A percentile compares a stretch with the other conserved stretches of the same genome.
Conservation (phyloP, 495 filamentous ascomycete species). For the Tuber brumale region DNA sequence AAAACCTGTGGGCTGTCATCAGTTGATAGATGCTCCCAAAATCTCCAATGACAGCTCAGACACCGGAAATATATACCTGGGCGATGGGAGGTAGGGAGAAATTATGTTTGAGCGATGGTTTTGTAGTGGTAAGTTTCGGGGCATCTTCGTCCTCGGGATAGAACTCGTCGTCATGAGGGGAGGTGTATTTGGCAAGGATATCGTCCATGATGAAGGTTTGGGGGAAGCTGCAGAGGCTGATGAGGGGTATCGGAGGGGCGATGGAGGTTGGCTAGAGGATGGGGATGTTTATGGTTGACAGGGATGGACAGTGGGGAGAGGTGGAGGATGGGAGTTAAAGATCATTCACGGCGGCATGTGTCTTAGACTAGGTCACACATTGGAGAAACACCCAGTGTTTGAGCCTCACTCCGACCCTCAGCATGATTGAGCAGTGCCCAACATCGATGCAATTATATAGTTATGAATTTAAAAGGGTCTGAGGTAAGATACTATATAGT, state of each 20-base stretch:
- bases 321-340: conserved; percentile 9
- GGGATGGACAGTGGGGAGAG: conserved; percentile 8
- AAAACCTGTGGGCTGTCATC: conserved; percentile 55
- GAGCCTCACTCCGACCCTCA: background rate
- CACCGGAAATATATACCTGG: conserved; percentile 55
- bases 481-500: too few species aligned
- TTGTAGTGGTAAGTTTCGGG: conserved; percentile 48
- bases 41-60: conserved; percentile 1
- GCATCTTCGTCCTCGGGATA: conserved; percentile 58
- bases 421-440: background rate
- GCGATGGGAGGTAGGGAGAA: conserved; percentile 92
- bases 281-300: background rate
- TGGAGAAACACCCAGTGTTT: background rate
- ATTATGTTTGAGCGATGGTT: conserved; percentile 68
- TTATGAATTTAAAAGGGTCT: background rate
- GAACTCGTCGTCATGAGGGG: conserved; percentile 56
- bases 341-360: background rate
- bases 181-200: conserved; percentile 76
- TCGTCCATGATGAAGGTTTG: conserved; percentile 66
- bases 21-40: conserved; percentile 2
- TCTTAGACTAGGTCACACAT: background rate
- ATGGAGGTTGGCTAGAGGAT: conserved; percentile 13
- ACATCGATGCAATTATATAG: background rate
- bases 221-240: background rate
- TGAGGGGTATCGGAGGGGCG: conserved; percentile 4